Evolutionary conservation across 331 rosid species (phyloP), one percentile per base, ranked within the genome.

Genomic region (Rhamnella rubrinervis): DNA sequence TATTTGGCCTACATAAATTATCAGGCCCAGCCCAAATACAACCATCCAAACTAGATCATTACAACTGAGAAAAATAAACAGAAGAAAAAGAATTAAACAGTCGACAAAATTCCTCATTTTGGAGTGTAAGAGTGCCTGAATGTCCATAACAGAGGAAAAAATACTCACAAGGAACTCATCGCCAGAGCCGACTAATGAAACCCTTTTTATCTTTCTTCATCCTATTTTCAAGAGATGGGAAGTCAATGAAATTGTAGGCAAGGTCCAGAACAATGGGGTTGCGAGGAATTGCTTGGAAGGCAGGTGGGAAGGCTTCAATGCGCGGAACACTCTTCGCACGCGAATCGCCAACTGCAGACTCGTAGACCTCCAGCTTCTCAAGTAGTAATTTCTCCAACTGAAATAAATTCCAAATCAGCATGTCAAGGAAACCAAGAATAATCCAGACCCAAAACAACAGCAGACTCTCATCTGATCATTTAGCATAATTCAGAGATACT

Each of bases 141-240:
- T 44, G 16, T 44, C 49, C 49, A 7, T 12, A 31, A 31, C 3
- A 31, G 4, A 31, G 4, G 5, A 4, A 31, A 44, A 44, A 40
- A 44, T 11, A 44, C 49, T 7, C 49, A 44, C 13, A 31, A 17
- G 50, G 6, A 64, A 50, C 51, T 84, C 80, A 79, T 55, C 86
- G 55, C 86, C 86, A 85, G 55, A 85, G 76, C 80, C 86, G 75
- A 58, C 84, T 85, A 12, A 85, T 71, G 60, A 85, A 77, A 58
- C 86, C 86, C 78, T 74, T 85, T 60, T 75, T 76, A 73, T 85
- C 89, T 75, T 85, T 85, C 85, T 74, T 85, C 89, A 85, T 64
- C 83, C 86, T 70, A 50, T 71, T 77, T 55, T 68, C 82, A 40
- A 85, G 89, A 25, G 89, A 85, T 57, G 89, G 86, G 81, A 85